phyloP scores from a whole-genome alignment of 371 early-diverging fungal genomes.

The Mucor plumbeus region DNA sequence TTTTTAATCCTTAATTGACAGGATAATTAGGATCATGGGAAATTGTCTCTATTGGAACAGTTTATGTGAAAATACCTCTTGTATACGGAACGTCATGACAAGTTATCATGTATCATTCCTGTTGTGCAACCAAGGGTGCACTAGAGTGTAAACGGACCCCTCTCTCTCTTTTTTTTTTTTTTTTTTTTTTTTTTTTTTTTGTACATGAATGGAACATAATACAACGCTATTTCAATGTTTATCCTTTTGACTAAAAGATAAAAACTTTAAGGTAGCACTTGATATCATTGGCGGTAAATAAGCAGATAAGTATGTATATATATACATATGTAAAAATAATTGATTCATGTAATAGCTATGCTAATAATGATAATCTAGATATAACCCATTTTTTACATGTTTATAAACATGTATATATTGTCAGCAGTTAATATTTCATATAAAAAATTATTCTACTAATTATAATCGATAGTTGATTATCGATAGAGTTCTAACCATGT shows the following conservation, averaged over 20 bases:
- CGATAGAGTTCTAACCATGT: too few relatives aligned
- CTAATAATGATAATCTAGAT: too few relatives aligned
- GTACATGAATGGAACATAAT: not conserved
- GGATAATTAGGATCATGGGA: not conserved
- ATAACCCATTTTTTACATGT: too few relatives aligned
- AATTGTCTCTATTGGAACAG: not conserved
- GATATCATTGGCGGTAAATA: not conserved
- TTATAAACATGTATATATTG: too few relatives aligned
- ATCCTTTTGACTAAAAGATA: not conserved
- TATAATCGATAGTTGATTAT: too few relatives aligned
- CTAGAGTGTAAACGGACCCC: not conserved
- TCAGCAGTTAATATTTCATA: too few relatives aligned
- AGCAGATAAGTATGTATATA: not conserved
- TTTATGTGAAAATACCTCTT: not conserved
- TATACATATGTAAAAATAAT: not conserved
- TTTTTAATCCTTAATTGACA: not conserved
- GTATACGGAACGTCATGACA: not conserved
- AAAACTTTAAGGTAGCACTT: not conserved
- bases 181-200: too few relatives aligned
- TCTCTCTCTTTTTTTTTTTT: not conserved
- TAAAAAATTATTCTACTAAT: too few relatives aligned
- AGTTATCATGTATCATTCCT: not conserved
- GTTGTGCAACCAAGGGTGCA: not conserved
- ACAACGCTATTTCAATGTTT: conserved; percentile 2
- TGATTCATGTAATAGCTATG: too few relatives aligned